Base-by-base conservation (phyloP, 192 early-diverging fungal genomes). In the Borealophlyctis nickersoniae region DNA sequence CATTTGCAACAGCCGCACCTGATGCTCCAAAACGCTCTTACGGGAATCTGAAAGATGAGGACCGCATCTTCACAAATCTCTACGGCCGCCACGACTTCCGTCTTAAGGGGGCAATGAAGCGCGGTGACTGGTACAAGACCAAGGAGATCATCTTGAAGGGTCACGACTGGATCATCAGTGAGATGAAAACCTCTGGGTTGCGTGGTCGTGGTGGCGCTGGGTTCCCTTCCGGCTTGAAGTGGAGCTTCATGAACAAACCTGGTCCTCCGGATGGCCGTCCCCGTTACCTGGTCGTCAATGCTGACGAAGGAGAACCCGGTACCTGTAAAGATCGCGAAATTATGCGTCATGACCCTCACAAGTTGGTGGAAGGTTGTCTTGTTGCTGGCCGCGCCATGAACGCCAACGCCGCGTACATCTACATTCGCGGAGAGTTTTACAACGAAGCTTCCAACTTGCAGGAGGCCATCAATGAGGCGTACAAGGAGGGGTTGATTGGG, bases 281-380 rank as follows among this genome's bases (percentile, higher is more conserved):
- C 31, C 86, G 91, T 28, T 98, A 97, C 74, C 83, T 98, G 72
- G 94, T 97, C 27, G 88, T 98, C 68, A 98, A 98, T 74, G 93
- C 94, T 58, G 94, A 98, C 65, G 96, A 98, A 74, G 96, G 96
- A 64, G 95, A 98, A 77, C 96, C 96, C 4, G 93, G 94, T 48
- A 98, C 96, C 52, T 98, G 96, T 87, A 98, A 96, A 79, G 94
- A 94, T 73, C 88, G 95, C 64, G 95, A 98, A 78, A 96, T 94
- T 62, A 82, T 92, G 85, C 87, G 92, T 56, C 87, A 90, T 76
- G 74, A 87, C 59, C 90, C 93, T 24, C 96, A 98, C 85, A 98
- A 96, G 79, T 82, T 98, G 36, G 81, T 98, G 45, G 96, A 98
- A 76, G 96, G 96, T 63, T 97, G 94, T 69, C 80, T 98, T 66